phyloP scores from a whole-genome alignment of 2,329 filamentous ascomycete genomes.

The Stylonectria norvegica region DNA sequence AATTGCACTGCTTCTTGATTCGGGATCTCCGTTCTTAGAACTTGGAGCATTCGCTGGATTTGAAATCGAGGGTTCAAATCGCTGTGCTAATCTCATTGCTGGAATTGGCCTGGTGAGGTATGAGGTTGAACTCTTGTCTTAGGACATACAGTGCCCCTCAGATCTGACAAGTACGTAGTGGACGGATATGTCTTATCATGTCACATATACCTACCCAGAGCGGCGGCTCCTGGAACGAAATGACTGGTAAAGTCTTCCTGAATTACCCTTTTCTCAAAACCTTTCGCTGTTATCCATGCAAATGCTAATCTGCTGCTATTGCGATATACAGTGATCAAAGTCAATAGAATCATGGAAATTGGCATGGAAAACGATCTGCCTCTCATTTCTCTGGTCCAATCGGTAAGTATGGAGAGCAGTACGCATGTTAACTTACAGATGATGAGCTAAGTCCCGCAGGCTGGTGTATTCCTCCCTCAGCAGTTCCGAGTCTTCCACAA shows the following conservation, averaged over 20 bases:
- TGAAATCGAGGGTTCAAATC: slow-evolving; percentile 31
- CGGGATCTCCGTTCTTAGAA: slow-evolving; percentile 39
- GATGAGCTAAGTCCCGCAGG: not conserved
- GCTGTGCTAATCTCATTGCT: slow-evolving; percentile 35
- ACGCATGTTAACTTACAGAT: too few relatives aligned
- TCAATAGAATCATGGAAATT: slow-evolving; percentile 26
- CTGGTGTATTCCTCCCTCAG: slow-evolving; percentile 35
- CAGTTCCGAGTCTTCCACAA: slow-evolving; percentile 44
- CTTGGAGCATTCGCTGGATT: slow-evolving; percentile 37
- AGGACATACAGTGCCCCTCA: too few relatives aligned
- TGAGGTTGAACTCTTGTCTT: too few relatives aligned
- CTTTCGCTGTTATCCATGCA: too few relatives aligned
- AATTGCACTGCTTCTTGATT: slow-evolving; percentile 35
- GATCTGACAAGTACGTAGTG: slow-evolving; percentile 28
- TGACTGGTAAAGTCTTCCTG: slow-evolving; percentile 32
- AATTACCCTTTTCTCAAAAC: too few relatives aligned
- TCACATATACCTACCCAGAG: slow-evolving; percentile 41
- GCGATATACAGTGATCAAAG: slow-evolving; percentile 35
- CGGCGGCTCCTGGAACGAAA: slow-evolving; percentile 43
- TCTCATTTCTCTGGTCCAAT: slow-evolving; percentile 38
- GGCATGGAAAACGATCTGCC: slow-evolving; percentile 39
- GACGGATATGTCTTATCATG: slow-evolving; percentile 35
- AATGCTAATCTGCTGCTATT: too few relatives aligned
- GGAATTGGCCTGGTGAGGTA: slow-evolving; percentile 32
- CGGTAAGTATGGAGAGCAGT: too few relatives aligned